Base-by-base conservation (phyloP, 2,329 filamentous ascomycete genomes). In the Aspergillus floridensis region DNA sequence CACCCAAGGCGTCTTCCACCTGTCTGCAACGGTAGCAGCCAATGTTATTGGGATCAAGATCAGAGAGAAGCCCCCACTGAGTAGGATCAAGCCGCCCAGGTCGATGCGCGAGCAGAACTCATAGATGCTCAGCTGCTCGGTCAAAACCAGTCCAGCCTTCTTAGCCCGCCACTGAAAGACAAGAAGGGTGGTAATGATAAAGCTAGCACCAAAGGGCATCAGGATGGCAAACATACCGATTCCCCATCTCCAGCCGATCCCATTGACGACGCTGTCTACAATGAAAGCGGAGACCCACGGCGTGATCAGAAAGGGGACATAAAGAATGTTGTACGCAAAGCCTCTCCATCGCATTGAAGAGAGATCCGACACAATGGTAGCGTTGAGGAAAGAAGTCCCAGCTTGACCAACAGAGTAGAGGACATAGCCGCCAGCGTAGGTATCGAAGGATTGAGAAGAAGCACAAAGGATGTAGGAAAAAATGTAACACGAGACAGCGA, bases 41-140 rank as follows among this genome's bases (percentile, higher is more conserved):
- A 84, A 64, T 0, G 79, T 80, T 41, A 82, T 70, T 0, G 81
- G 81, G 1, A 83, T 68, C n/a, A 83, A 70, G 1, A 83, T 60
- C 59, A 81, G 67, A 0, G 79, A 76, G 59, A 82, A 80, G 0
- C 81, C 82, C 32, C 76, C 77, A 21, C 75, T 77, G 35, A 84
- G 77, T 1, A 84, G 70, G 16, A 81, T 51, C 2, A 80, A 70
- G 2, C 82, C 82, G 14, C 71, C 70, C 0, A 76, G 58, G 56
- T 77, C 74, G 53, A 77, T 73, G 16, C 70, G 66, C 5, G 73
- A 72, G 52, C 65, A 71, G 57, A 76, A 75, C 5, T 64, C 66
- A 49, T 61, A 62, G 16, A 73, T 3, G 2, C 63, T 67, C 1
- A 70, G 63, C 7, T 63, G 68, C 31, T 70, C 65, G 2, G 64